Percentiles rank a stretch among this genome's conserved stretches.
phyloP scores from a whole-genome alignment of 1,139 yeast species.

The Geotrichum europaeum region DNA sequence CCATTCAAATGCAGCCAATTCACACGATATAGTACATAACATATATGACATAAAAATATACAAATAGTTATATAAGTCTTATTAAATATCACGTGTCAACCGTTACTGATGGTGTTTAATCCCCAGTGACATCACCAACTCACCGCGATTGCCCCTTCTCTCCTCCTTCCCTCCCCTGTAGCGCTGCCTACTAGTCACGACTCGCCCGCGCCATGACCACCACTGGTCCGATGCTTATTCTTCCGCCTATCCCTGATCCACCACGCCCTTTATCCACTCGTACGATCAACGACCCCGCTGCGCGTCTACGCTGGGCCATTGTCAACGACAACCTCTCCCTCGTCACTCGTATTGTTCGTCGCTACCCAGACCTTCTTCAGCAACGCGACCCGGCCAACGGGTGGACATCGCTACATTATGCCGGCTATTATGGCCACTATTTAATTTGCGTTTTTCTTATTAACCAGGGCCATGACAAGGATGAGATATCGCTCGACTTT shows the following conservation, averaged over 20 bases:
- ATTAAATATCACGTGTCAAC: too few relatives aligned
- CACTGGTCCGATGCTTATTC: not conserved
- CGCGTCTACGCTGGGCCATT: constrained; percentile 69
- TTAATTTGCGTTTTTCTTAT: constrained; percentile 59
- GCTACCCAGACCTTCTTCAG: constrained; percentile 72
- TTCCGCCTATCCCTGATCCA: not conserved
- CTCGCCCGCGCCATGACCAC: not conserved
- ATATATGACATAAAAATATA: too few relatives aligned
- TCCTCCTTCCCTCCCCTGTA: not conserved
- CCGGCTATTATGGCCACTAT: constrained; percentile 74
- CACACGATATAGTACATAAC: too few relatives aligned
- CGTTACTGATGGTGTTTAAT: too few relatives aligned
- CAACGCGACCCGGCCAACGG: constrained; percentile 72
- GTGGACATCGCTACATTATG: constrained; percentile 87
- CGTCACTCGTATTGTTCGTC: constrained; percentile 60
- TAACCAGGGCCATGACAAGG: constrained; percentile 45
- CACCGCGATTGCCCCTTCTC: not conserved
- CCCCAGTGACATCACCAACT: not conserved
- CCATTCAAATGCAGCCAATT: too few relatives aligned
- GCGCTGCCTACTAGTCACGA: not conserved
- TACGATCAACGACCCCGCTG: constrained; percentile 49
- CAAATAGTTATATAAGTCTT: too few relatives aligned
- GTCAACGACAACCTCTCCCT: constrained; percentile 64
- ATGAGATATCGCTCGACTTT: constrained; percentile 52
- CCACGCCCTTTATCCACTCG: not conserved